A percentile compares a stretch with the other conserved stretches of the same genome.
These are phyloP conservation scores for Paracorniculantispora psalliotae DNA, from an alignment of 2,329 filamentous ascomycete species.

Conservation along the genomic window DNA sequence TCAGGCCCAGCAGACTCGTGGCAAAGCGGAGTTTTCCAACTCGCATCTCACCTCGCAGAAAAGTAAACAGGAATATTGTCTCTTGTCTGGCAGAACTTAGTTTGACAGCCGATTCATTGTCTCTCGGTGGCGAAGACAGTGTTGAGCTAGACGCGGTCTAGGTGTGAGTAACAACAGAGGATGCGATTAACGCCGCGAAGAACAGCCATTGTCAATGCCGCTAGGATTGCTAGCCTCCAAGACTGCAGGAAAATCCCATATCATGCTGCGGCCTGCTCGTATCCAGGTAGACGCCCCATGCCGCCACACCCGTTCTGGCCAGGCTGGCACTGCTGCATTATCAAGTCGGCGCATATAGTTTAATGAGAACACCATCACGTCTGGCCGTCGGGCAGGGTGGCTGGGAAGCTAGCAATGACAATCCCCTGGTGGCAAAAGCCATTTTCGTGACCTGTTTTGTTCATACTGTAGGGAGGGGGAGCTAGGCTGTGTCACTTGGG, in stretches of 20 bases:
- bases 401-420: neutral
- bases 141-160: neutral
- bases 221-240: neutral
- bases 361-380: conserved; percentile 3
- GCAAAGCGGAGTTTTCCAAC: neutral
- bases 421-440: conserved; percentile 3
- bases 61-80: neutral
- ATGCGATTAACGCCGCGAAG: neutral
- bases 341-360: neutral
- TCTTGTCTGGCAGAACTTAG: neutral
- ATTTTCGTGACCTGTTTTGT: conserved; percentile 1
- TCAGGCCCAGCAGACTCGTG: neutral
- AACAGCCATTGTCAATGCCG: neutral
- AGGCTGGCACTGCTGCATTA: neutral
- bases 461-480: conserved; percentile 1
- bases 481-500: conserved; percentile 9
- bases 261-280: neutral
- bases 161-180: neutral
- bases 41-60: neutral
- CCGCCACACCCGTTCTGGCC: neutral
- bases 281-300: neutral
- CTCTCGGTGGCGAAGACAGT: neutral
- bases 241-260: neutral
- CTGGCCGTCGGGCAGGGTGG: neutral
- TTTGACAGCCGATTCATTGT: neutral